Percentiles rank a stretch among this genome's conserved stretches.
These are phyloP conservation scores for Carex myosuroides DNA, from an alignment of 176 grass and related monocot species.

Conservation along the genomic window DNA sequence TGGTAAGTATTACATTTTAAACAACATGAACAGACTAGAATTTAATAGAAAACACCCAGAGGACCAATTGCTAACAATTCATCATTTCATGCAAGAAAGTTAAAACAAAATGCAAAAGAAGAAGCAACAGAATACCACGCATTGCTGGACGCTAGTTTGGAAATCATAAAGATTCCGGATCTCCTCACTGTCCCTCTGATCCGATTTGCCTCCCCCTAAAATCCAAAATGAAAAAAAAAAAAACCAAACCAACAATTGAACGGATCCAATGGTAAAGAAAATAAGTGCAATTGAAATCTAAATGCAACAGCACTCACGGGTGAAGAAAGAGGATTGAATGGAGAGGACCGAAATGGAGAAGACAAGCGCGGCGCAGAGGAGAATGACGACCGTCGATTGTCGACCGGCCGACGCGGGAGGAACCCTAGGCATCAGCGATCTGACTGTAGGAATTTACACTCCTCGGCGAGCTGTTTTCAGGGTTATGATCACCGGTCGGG, in stretches of 20 bases:
- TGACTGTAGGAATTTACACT: neutral
- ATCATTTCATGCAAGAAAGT: neutral
- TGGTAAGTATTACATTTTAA: neutral
- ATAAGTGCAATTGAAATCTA: neutral
- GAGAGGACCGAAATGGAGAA: constrained; percentile 70
- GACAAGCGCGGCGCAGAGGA: constrained; percentile 56
- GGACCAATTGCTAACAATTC: neutral
- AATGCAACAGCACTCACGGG: constrained; percentile 17
- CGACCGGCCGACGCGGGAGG: constrained; percentile 22
- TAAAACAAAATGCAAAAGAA: neutral
- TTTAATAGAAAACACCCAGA: neutral
- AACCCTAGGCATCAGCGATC: constrained; percentile 37
- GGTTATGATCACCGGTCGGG: neutral
- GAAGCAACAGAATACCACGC: constrained; percentile 43
- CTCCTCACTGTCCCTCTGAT: constrained; percentile 36
- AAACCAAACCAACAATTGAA: neutral
- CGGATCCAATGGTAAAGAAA: neutral
- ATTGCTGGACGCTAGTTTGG: constrained; percentile 74
- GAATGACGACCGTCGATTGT: constrained; percentile 52
- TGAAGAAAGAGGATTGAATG: constrained; percentile 86
- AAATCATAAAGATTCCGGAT: constrained; percentile 56
- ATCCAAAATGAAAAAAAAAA: neutral
- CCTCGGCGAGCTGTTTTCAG: neutral
- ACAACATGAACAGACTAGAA: neutral
- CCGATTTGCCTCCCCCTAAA: constrained; percentile 30